These are phyloP conservation scores for Fusarium chuoi DNA, from an alignment of 2,329 filamentous ascomycete species.

Conservation along the genomic window DNA sequence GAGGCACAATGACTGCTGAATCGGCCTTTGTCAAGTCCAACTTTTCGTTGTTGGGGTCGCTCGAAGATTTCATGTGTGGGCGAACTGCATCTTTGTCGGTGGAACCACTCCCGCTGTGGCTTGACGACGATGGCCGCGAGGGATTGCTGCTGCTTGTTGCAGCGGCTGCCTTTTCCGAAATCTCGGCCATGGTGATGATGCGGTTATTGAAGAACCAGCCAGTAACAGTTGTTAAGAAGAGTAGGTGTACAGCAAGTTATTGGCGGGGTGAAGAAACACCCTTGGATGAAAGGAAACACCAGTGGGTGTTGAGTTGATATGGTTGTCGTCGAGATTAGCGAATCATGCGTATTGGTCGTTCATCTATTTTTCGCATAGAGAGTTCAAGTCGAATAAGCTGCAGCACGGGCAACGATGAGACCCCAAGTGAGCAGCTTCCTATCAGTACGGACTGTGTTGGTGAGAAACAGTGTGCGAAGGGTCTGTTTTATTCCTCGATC, in stretches of 20 bases:
- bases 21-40: slow-evolving; percentile 55
- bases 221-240: neutral
- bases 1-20: slow-evolving; percentile 51
- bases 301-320: neutral
- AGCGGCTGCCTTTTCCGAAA: slow-evolving; percentile 41
- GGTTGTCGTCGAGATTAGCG: slow-evolving; percentile 12
- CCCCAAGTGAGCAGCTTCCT: neutral
- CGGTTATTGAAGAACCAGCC: neutral
- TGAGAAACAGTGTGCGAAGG: neutral
- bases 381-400: neutral
- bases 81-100: slow-evolving; percentile 39
- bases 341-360: neutral
- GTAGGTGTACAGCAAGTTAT: neutral
- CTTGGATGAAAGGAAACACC: neutral
- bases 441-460: neutral
- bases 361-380: neutral
- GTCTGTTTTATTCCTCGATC: slow-evolving; percentile 4
- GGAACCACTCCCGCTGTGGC: slow-evolving; percentile 47
- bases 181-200: slow-evolving; percentile 32
- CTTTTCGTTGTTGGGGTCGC: slow-evolving; percentile 29
- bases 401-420: neutral
- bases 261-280: slow-evolving; percentile 11
- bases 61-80: slow-evolving; percentile 20
- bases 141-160: slow-evolving; percentile 33
- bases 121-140: slow-evolving; percentile 48